Conservation (phyloP, 1,139 yeast species). For the Yamadazyma membranifaciens region DNA sequence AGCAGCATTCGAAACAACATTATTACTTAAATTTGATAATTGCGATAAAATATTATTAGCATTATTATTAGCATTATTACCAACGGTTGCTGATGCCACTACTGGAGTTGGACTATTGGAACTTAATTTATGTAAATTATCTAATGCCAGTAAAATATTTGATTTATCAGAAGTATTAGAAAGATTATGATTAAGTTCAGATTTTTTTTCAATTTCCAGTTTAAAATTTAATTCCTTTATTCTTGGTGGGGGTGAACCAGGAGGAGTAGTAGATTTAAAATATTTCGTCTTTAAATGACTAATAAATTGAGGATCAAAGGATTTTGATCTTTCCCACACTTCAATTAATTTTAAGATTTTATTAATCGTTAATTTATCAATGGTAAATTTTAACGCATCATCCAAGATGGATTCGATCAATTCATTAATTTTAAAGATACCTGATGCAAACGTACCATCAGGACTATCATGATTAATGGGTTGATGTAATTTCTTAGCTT, state of each 20-base stretch:
- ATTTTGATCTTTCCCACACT: conserved; percentile 87
- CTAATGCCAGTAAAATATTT: conserved; percentile 62
- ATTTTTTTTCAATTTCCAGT: conserved; percentile 5
- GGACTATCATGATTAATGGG: conserved; percentile 46
- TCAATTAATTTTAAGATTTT: conserved; percentile 83
- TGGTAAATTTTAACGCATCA: conserved; percentile 56
- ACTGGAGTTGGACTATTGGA: conserved; percentile 27
- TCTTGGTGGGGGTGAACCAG: conserved; percentile 48
- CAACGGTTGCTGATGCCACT: conserved; percentile 13
- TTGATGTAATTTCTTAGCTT: conserved; percentile 57
- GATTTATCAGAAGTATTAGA: conserved; percentile 23
- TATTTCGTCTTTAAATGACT: conserved; percentile 57
- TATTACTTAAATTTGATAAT: conserved; percentile 38
- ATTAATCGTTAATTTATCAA: conserved; percentile 53
- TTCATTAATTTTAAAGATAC: conserved; percentile 59
- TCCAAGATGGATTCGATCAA: conserved; percentile 58
- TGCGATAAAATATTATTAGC: conserved; percentile 41
- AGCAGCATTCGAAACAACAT: conserved; percentile 17
- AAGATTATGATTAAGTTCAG: conserved; percentile 14
- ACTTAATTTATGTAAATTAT: conserved; percentile 47
- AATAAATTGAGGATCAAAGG: conserved; percentile 62
- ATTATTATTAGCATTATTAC: conserved; percentile 11
- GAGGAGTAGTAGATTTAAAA: conserved; percentile 58
- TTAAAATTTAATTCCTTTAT: conserved; percentile 21
- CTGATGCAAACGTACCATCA: conserved; percentile 76